Percentiles rank a stretch among this genome's conserved stretches.
Evolutionary conservation across 306 rosid species (phyloP).

Genomic region (Cyclanthera cordifolia): DNA sequence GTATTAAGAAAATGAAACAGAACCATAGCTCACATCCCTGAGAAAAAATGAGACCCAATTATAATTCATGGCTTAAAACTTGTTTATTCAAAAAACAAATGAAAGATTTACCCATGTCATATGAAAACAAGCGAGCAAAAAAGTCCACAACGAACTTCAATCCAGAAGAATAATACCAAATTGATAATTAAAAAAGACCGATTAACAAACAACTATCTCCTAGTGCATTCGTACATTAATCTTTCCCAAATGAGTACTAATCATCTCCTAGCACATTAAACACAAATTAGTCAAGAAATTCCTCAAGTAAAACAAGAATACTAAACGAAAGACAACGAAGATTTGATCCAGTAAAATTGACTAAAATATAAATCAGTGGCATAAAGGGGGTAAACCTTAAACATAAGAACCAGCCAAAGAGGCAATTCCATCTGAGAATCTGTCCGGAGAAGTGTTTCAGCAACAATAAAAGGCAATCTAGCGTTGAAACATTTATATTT

Average conservation of each 20-base stretch:
- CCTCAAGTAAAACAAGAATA: not conserved
- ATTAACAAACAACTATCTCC: not conserved
- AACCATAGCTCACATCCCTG: not conserved
- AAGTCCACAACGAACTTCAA: not conserved
- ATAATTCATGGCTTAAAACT: not conserved
- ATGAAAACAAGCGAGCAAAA: not conserved
- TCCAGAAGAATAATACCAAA: not conserved
- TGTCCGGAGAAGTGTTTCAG: constrained; percentile 69
- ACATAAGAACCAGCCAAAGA: constrained; percentile 78
- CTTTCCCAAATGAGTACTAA: not conserved
- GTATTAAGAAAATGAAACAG: not conserved
- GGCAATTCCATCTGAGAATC: constrained; percentile 87
- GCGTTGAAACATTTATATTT: constrained; percentile 62
- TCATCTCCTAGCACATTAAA: not conserved
- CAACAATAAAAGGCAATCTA: constrained; percentile 66
- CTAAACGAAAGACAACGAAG: not conserved
- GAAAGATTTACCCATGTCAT: too few species aligned
- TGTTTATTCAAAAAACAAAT: not conserved
- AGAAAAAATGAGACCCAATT: not conserved
- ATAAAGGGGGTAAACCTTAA: constrained; percentile 36
- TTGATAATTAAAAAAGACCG: not conserved
- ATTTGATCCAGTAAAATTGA: not conserved
- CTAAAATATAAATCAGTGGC: not conserved
- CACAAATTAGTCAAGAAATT: not conserved
- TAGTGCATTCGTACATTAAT: not conserved